A percentile compares a stretch with the other conserved stretches of the same genome.
These are phyloP conservation scores for Phaeosphaeriaceae sp. DNA, from an alignment of 2,329 filamentous ascomycete genomes.

Conservation along the genomic window DNA sequence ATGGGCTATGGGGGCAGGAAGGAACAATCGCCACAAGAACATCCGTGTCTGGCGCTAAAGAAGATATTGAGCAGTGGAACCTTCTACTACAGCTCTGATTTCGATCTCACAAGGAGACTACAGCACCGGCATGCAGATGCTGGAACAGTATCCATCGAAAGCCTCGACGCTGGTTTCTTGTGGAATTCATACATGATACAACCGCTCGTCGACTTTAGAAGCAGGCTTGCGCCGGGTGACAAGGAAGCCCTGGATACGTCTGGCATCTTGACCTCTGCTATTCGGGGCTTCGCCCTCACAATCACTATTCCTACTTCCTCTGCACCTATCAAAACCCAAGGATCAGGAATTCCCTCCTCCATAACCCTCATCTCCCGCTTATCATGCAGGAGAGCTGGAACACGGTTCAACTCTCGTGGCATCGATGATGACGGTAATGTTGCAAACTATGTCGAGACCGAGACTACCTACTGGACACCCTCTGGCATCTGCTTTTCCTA, in stretches of 20 bases:
- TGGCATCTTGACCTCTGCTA: conserved; percentile 88
- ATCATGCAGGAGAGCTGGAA: conserved; percentile 89
- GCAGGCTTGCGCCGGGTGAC: conserved; percentile 76
- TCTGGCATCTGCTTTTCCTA: conserved; percentile 85
- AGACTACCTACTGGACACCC: conserved; percentile 88
- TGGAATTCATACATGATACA: conserved; percentile 99
- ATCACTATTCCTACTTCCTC: conserved; percentile 80
- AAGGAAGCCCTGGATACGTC: conserved; percentile 82
- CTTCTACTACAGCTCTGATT: conserved; percentile 99
- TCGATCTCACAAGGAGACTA: conserved; percentile 90
- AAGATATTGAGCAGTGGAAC: conserved; percentile 92
- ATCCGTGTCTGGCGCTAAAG: conserved; percentile 88
- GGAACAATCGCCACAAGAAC: conserved; percentile 75
- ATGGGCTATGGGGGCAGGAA: conserved; percentile 61
- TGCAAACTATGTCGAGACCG: conserved; percentile 98
- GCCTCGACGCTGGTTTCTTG: conserved; percentile 87
- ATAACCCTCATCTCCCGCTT: conserved; percentile 90
- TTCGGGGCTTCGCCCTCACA: conserved; percentile 88
- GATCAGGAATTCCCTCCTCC: conserved; percentile 77
- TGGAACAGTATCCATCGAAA: conserved; percentile 85
- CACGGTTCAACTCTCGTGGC: conserved; percentile 93
- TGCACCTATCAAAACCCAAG: conserved; percentile 70
- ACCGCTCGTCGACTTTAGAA: conserved; percentile 87
- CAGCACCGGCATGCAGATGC: conserved; percentile 85
- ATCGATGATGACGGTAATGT: conserved; percentile 98